These are phyloP conservation scores for Trebouxia sp. DNA, from an alignment of 139 green algal genomes.

Conservation along the genomic window DNA sequence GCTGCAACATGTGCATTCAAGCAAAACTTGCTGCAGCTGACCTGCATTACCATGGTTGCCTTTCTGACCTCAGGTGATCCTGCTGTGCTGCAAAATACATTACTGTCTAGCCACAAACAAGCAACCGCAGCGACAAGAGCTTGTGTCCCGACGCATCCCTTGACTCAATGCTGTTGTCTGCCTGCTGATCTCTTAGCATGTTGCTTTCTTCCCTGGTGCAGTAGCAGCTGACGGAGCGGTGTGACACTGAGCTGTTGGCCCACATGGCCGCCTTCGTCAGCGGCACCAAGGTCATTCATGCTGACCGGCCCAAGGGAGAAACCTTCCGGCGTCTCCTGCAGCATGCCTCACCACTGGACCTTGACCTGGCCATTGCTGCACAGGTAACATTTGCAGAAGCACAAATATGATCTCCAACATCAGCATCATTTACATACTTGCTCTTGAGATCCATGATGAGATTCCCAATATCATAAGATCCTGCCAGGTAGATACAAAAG, in stretches of 20 bases:
- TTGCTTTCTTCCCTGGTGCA: neutral
- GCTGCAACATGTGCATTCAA: too few species aligned
- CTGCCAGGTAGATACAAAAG: too few species aligned
- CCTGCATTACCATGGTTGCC: too few species aligned
- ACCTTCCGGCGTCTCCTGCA: constrained; percentile 58
- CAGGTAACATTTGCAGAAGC: neutral
- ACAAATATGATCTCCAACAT: too few species aligned
- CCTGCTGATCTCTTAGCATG: neutral
- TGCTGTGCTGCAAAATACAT: too few species aligned
- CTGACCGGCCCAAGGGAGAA: constrained; percentile 75
- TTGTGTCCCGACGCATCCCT: neutral
- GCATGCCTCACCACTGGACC: neutral
- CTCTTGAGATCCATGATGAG: too few species aligned
- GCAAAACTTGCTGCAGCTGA: too few species aligned
- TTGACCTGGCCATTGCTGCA: constrained; percentile 6
- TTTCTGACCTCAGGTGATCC: too few species aligned
- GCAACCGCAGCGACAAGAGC: neutral
- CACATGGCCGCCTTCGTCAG: constrained; percentile 73
- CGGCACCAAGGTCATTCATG: constrained; percentile 65
- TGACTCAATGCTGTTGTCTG: neutral
- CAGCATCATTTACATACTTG: too few species aligned
- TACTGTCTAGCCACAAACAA: neutral
- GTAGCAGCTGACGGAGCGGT: constrained; percentile 30
- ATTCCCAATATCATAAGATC: too few species aligned
- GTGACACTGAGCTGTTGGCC: constrained; percentile 70